Base-by-base conservation (phyloP, 805 yeast genomes). In the Wickerhamiella kazuoi region DNA sequence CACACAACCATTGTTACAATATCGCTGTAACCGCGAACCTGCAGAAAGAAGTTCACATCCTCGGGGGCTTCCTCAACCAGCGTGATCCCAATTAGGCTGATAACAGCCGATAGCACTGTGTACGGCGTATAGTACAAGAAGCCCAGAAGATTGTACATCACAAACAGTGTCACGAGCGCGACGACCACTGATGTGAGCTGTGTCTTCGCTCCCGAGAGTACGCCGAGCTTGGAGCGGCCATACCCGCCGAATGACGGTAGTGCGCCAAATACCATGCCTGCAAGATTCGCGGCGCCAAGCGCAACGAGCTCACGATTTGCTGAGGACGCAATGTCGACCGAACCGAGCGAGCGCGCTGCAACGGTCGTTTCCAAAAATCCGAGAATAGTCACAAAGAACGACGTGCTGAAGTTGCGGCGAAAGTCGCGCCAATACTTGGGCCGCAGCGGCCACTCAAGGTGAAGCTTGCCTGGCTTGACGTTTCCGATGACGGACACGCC, bases 171-270 rank as follows among this genome's bases (percentile, higher is more conserved):
- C 4, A 76, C 63, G 2, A 71, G n/a, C 0, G 94, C 87, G 77
- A 86, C 78, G 9, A 80, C 69, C 3, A 74, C 72, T 0, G 94
- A 93, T n/a, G 90, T 71, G 53, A 77, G 63, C 9, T 86, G 86
- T 0, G 94, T 80, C 46, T 72, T 72, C 0, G 93, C 97, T 4
- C 95, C 95, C 13, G 84, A 74, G 38, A 83, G 62, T 1, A 86
- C 79, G 60, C 87, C 87, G 42, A 87, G 76, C 51, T 80, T 84
- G 15, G 94, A 79, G 50, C 97, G 69, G 2, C 95, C 97, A 53
- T 86, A 87, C 0, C 97, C 97, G 8, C 97, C 98, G 65, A 86
- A 86, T 0, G 93, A 73, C 0, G 98, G 96, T 14, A 87, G 61
- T 0, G 84, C 79, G 24, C 69, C 61, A 40, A 69, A 59, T 24